Base-by-base conservation (phyloP, 305 asterid species). In the Fraxinus albicans region DNA sequence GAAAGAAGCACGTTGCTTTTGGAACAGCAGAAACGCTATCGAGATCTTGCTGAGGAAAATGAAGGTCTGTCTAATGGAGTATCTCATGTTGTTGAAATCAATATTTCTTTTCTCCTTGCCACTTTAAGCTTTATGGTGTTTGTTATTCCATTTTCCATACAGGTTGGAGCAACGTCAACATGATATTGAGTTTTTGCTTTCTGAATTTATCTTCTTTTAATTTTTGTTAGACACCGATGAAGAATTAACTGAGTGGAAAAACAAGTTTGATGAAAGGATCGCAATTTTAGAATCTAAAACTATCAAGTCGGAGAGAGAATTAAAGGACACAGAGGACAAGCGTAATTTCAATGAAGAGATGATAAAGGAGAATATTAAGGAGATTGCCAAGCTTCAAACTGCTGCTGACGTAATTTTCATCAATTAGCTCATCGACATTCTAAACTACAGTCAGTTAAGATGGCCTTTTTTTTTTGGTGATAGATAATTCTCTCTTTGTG, bases 211-310 rank as follows among this genome's bases (percentile, higher is more conserved):
- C 74, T 65, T 78, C 69, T 44, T 12, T 33, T 63, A 55, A 74
- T 81, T 86, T 84, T 84, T 90, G 31, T 55, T 67, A 96, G 99
- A 96, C 87, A 92, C 99, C 79, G 97, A 96, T 88, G 98, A 94
- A 91, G 95, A 96, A 84, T 86, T 96, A 84, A 91, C 84, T 86
- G 98, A 93, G 87, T 96, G 98, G 98, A 94, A 91, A 87, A 88
- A 91, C 85, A 92, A 92, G 91, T 96, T 93, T 87, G 98, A 94
- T 77, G 94, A 93, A 78, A 90, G 89, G 86, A 87, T 96, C 80
- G 92, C 90, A 79, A 85, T 88, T 50, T 83, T 94, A 82, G 93
- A 89, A 83, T 83, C 92, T 76, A 94, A 88, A 82, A 69, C 73
- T 83, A 81, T 84, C 85, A 92, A 96, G 93, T 83, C 91, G 86